Evolutionary conservation across 352 stramenopile species (phyloP).

Genomic region (Phytopythium aichiense): DNA sequence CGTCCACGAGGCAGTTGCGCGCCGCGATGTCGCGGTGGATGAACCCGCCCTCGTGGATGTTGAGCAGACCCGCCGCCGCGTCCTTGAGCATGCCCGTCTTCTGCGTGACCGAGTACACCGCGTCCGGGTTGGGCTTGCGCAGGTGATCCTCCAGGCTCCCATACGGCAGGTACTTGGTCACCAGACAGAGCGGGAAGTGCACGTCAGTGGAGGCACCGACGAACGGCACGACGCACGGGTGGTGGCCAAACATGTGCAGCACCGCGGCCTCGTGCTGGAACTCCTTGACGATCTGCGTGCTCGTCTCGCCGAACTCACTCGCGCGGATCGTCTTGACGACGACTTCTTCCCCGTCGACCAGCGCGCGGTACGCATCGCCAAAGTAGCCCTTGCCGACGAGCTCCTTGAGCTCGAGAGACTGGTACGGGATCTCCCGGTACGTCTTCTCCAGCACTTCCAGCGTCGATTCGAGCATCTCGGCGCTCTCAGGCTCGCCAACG

Average conservation of each 20-base stretch:
- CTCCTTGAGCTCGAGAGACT: slow-evolving; percentile 61
- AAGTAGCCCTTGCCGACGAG: slow-evolving; percentile 77
- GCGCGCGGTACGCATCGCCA: slow-evolving; percentile 68
- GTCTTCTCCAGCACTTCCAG: slow-evolving; percentile 74
- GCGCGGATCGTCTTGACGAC: slow-evolving; percentile 82
- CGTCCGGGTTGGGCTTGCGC: slow-evolving; percentile 21
- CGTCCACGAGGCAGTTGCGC: slow-evolving; percentile 74
- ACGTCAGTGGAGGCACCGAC: slow-evolving; percentile 72
- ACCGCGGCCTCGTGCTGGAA: slow-evolving; percentile 81
- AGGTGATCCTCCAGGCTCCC: slow-evolving; percentile 73
- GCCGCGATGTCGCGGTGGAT: slow-evolving; percentile 79
- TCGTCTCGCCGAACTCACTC: slow-evolving; percentile 69
- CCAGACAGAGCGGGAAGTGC: slow-evolving; percentile 52
- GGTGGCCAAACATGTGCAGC: slow-evolving; percentile 79
- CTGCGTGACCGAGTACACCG: slow-evolving; percentile 29
- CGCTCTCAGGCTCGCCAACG: slow-evolving; percentile 35
- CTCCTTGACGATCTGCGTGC: slow-evolving; percentile 71
- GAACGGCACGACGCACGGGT: slow-evolving; percentile 80
- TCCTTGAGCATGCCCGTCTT: slow-evolving; percentile 71
- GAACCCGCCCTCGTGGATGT: slow-evolving; percentile 83
- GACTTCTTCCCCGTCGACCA: slow-evolving; percentile 59
- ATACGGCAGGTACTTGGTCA: slow-evolving; percentile 74
- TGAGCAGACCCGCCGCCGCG: slow-evolving; percentile 65
- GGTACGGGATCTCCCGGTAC: slow-evolving; percentile 74
- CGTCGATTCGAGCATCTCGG: slow-evolving; percentile 47